phyloP scores from a whole-genome alignment of 306 rosid species.

The Senna tora region DNA sequence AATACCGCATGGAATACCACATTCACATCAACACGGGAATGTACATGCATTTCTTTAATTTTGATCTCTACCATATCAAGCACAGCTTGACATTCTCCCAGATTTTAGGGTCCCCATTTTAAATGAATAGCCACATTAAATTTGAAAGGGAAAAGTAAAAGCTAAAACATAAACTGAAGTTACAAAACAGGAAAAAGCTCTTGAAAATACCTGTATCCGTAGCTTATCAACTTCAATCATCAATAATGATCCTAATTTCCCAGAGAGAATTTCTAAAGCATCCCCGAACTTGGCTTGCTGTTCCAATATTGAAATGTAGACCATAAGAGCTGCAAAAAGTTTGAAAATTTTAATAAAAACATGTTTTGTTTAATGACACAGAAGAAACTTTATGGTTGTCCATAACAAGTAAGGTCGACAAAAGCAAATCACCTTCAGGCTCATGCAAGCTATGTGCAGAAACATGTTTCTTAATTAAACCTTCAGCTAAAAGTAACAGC shows the following conservation, averaged over 20 bases:
- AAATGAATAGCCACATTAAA: conserved; percentile 19
- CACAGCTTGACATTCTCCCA: conserved; percentile 18
- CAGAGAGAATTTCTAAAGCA: conserved; percentile 90
- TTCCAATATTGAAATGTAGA: conserved; percentile 88
- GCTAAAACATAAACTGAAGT: background rate
- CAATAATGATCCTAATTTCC: conserved; percentile 84
- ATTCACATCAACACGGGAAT: conserved; percentile 22
- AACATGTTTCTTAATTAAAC: conserved; percentile 91
- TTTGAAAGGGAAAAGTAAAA: conserved; percentile 21
- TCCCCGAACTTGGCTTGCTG: conserved; percentile 92
- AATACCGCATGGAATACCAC: conserved; percentile 5
- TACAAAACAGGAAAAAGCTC: conserved; percentile 35
- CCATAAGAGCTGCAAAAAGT: conserved; percentile 76
- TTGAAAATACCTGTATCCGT: conserved; percentile 81
- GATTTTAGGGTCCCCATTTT: background rate
- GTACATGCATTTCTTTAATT: background rate
- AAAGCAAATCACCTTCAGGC: conserved; percentile 75
- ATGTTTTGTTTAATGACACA: conserved; percentile 23
- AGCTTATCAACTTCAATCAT: conserved; percentile 88
- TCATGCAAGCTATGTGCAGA: conserved; percentile 90
- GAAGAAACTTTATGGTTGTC: conserved; percentile 1
- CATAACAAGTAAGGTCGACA: conserved; percentile 21
- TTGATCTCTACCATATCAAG: conserved; percentile 27
- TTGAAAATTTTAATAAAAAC: conserved; percentile 32
- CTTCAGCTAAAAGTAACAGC: conserved; percentile 89